phyloP scores from a whole-genome alignment of 208 protist genomes.

The Novymonas esmeraldas region DNA sequence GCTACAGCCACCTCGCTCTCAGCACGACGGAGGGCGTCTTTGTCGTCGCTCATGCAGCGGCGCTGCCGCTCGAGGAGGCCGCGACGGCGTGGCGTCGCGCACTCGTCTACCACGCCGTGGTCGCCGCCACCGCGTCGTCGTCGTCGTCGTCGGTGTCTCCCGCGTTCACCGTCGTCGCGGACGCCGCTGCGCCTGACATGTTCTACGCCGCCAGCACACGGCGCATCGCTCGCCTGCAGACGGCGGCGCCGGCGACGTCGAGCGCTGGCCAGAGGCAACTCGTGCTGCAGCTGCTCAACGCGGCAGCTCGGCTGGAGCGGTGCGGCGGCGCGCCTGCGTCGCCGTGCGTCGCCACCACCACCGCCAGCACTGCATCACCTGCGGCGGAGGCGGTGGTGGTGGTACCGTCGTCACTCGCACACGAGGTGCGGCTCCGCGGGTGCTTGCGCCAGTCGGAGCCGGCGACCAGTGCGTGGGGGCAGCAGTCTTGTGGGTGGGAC shows the following conservation, averaged over 20 bases:
- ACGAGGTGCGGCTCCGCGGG: conserved; percentile 13
- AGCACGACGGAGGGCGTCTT: conserved; percentile 42
- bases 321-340: no score
- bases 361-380: background rate
- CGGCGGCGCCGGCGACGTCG: background rate
- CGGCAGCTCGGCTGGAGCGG: conserved; percentile 8
- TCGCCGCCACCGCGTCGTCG: background rate
- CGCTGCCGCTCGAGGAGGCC: conserved; percentile 28
- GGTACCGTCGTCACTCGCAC: conserved; percentile 10
- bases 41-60: conserved; percentile 43
- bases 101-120: conserved; percentile 20
- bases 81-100: conserved; percentile 17
- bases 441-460: background rate
- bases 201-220: conserved; percentile 19
- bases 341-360: background rate
- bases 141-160: no score
- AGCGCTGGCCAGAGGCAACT: conserved; percentile 10
- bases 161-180: conserved; percentile 10
- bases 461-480: background rate
- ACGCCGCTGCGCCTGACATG: conserved; percentile 16
- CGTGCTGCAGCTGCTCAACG: conserved; percentile 14
- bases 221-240: conserved; percentile 14
- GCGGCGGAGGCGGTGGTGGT: conserved; percentile 6
- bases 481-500: no score
- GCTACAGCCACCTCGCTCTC: conserved; percentile 42